Evolutionary conservation across 805 yeast species (phyloP), one percentile per base, ranked within the genome.

Genomic region (Starmera dryadoides): DNA sequence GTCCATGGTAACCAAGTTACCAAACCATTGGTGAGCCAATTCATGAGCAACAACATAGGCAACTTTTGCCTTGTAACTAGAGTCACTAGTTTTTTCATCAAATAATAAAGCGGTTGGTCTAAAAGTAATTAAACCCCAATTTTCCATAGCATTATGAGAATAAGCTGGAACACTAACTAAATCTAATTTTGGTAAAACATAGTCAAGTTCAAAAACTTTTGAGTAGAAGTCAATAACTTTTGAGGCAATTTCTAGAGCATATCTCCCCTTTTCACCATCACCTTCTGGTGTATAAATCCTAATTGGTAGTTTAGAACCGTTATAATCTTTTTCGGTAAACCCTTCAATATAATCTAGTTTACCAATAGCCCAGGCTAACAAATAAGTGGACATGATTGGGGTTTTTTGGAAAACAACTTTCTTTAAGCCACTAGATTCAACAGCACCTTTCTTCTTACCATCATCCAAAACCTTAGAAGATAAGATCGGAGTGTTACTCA

Each of bases 21-120:
- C 95, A 53, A 85, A 85, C 95, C 95, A 85, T 67, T 85, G 95
- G 61, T 85, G 95, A 36, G 94, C 93, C 65, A 85, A 72, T 64
- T 85, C 95, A 65, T 85, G 95, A 66, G 81, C 86, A 34, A 85
- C 88, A 36, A 85, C 93, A 56, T 85, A 89, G 28, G 88, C 83
- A 30, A 85, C 93, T 59, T 88, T 72, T 58, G 78, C 79, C 58
- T 78, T 76, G 47, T 81, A 73, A 42, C 66, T 68, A 45, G 77
- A 66, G 45, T 79, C 77, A 36, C 91, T 77, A 51, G 74, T 74
- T 50, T 76, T 73, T 46, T 85, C 86, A 56, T 82, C 91, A 48
- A 81, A 69, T 46, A 85, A 69, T 43, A 85, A 64, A 49, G 82
- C 91, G 33, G 79, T 82, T 34, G 83, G 81, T 63, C 93, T 75